Evolutionary conservation across 495 filamentous ascomycete genomes (phyloP), one percentile per base, ranked within the genome.

Genomic region (Penicillium chermesinum): DNA sequence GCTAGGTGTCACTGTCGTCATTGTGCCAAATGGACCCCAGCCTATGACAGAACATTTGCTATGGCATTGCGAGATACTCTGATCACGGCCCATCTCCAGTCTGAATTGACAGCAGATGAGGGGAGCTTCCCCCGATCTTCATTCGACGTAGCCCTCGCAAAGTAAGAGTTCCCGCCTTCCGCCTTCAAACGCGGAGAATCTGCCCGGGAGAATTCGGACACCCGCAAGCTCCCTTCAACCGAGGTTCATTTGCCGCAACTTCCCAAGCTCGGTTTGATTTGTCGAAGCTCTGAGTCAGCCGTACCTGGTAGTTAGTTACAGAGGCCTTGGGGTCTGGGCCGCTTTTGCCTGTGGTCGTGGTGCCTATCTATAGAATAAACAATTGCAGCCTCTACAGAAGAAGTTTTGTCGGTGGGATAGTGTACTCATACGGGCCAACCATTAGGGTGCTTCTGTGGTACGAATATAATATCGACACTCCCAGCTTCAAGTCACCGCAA

Each of bases 121-220:
- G 25, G 25, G 25, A 30, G 25, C 25, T 30, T n/a, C n/a, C n/a
- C n/a, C n/a, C n/a, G n/a, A n/a, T 30, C 52, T 50, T 52, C 59
- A 52, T 39, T 12, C 25, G 37, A 35, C 42, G 25, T 32, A 41
- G 16, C 3, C 41, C n/a, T 12, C 41, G n/a, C 14, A 12, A 16
- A n/a, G 17, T 17, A 16, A 15, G 42, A 27, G 30, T n/a, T 34
- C 30, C 10, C 8, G 14, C 37, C 17, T 34, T 34, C 32, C 44
- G 10, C 34, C 34, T 14, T 18, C 30, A 46, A 25, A 2, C 22
- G 15, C 32, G 13, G 15, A 10, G 21, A 25, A 15, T 15, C 20
- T 14, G 1, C 20, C 21, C 64, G 61, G 64, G 51, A 57, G 53
- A 57, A 55, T 46, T 55, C 64, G 61, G 61, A 42, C 54, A 55